A percentile compares a stretch with the other conserved stretches of the same genome.
These are phyloP conservation scores for Trichoderma gamsii DNA, from an alignment of 495 filamentous ascomycete genomes.

Conservation along the genomic window DNA sequence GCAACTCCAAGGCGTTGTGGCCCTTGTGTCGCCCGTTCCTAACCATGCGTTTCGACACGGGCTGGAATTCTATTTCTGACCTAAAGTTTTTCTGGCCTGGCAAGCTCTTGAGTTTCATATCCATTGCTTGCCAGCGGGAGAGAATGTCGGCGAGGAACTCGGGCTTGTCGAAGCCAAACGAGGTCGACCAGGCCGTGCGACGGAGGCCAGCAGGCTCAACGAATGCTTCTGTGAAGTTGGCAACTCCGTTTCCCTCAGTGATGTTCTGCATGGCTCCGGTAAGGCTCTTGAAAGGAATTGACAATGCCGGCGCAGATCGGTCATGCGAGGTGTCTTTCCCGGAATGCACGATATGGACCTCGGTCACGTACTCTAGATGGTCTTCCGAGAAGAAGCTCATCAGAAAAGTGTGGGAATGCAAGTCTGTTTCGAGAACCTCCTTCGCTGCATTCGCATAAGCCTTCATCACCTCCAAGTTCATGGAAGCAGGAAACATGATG, in stretches of 20 bases:
- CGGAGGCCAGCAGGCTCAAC: neutral
- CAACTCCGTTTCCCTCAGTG: neutral
- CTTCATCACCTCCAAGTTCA: neutral
- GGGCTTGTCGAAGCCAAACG: neutral
- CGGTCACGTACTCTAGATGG: neutral
- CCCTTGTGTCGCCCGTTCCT: neutral
- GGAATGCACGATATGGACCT: neutral
- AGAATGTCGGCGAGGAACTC: neutral
- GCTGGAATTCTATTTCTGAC: neutral
- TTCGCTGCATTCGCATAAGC: neutral
- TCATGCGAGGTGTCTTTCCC: neutral
- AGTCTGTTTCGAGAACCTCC: neutral
- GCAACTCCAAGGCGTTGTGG: neutral
- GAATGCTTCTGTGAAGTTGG: neutral
- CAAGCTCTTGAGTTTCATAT: neutral
- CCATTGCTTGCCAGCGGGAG: neutral
- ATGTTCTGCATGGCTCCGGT: neutral
- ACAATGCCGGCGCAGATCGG: neutral
- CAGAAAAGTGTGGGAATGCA: neutral
- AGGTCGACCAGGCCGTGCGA: neutral
- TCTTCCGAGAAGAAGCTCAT: neutral
- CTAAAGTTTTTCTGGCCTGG: neutral
- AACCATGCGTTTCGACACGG: neutral
- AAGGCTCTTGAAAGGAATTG: neutral
- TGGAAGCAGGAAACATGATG: neutral